phyloP scores from a whole-genome alignment of 2,329 filamentous ascomycete species.

The Fusarium cicatricum region DNA sequence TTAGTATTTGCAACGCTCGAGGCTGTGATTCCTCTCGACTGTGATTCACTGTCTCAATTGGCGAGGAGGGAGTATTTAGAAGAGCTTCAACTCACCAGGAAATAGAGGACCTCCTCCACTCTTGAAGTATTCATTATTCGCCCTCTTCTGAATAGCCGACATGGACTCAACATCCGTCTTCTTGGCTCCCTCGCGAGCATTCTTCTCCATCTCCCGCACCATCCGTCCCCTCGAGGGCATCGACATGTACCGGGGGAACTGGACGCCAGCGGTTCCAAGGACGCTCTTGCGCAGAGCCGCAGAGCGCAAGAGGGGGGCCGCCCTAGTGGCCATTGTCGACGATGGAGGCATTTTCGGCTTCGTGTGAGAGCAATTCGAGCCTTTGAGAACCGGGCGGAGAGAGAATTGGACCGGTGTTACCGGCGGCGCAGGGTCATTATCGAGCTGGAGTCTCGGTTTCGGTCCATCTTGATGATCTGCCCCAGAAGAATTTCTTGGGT shows the following conservation, averaged over 20 bases:
- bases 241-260: slow-evolving; percentile 40
- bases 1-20: neutral
- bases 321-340: slow-evolving; percentile 28
- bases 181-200: slow-evolving; percentile 30
- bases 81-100: slow-evolving; percentile 40
- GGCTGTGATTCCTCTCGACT: too few species aligned
- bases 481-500: slow-evolving; percentile 38
- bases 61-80: neutral
- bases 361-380: neutral
- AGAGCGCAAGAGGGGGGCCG: slow-evolving; percentile 27
- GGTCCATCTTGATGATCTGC: slow-evolving; percentile 3
- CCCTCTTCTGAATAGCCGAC: slow-evolving; percentile 43
- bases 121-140: slow-evolving; percentile 47
- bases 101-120: slow-evolving; percentile 47
- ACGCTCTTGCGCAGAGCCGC: slow-evolving; percentile 32
- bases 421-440: slow-evolving; percentile 40
- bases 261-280: slow-evolving; percentile 31
- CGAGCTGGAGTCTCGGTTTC: slow-evolving; percentile 23
- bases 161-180: slow-evolving; percentile 43
- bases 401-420: slow-evolving; percentile 31
- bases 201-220: slow-evolving; percentile 43
- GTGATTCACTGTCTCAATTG: slow-evolving; percentile 9
- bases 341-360: slow-evolving; percentile 28
- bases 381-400: slow-evolving; percentile 3
- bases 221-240: slow-evolving; percentile 39